A percentile compares a stretch with the other conserved stretches of the same genome.
phyloP scores from a whole-genome alignment of 73 alveolate genomes.

The Symbiodinium pilosum region DNA sequence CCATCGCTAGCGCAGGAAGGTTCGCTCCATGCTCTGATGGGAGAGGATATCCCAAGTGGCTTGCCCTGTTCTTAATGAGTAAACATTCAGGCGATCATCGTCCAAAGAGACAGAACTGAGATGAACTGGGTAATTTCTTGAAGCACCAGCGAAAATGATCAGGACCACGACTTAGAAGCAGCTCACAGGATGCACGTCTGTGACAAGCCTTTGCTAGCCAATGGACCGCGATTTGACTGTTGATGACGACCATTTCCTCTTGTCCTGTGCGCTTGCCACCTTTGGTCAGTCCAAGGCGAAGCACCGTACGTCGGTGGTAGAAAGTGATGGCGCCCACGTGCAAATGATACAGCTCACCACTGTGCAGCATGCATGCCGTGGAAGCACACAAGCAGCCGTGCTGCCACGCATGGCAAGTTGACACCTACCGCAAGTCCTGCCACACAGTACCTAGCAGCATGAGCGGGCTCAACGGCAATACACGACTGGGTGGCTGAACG shows the following conservation, averaged over 20 bases:
- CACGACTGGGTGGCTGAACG: conserved; percentile 17
- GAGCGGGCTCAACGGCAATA: neutral
- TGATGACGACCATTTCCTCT: neutral
- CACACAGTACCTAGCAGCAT: neutral
- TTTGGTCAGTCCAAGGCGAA: conserved; percentile 1
- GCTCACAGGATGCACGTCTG: too few species aligned
- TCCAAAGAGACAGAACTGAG: too few species aligned
- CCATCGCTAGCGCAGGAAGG: too few species aligned
- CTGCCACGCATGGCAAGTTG: too few species aligned
- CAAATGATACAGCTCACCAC: neutral
- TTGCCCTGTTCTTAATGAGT: too few species aligned
- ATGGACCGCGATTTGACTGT: neutral
- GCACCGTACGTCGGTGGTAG: too few species aligned
- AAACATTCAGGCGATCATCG: too few species aligned
- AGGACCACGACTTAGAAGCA: too few species aligned
- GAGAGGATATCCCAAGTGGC: too few species aligned
- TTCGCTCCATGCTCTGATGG: too few species aligned
- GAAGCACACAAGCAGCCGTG: neutral
- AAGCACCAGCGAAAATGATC: too few species aligned
- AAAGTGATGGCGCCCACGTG: neutral
- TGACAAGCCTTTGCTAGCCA: neutral
- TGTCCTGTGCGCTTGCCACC: neutral
- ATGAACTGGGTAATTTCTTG: too few species aligned
- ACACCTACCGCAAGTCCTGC: neutral
- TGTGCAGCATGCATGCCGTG: conserved; percentile 3